Base-by-base conservation (phyloP, 768 basidiomycete species). In the Amanita thiersii region DNA sequence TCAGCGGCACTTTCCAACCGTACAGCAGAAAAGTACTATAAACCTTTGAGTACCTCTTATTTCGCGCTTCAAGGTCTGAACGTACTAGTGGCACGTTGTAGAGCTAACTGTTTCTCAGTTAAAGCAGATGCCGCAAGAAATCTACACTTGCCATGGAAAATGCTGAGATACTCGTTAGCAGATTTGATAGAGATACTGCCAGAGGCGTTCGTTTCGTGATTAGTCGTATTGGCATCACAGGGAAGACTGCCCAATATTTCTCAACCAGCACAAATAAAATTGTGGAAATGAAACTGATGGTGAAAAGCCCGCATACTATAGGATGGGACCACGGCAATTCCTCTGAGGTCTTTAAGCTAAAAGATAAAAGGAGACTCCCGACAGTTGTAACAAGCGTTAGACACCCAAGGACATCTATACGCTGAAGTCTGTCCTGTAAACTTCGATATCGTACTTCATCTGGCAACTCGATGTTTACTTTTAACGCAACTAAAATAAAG, bases 221-320 rank as follows among this genome's bases (percentile, higher is more conserved):
- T 43, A 93, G 63, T 39, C 75, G 75, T 48, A 96, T 62, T 36
- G 94, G 94, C 80, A 99, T 84, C 39, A 97, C 84, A 11, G 96
- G 96, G 57, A 84, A 86, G 3, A 75, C 70, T 2, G 87, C 79
- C 67, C 75, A 79, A 49, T 73, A 69, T 43, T 79, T 78, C 62
- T 99, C 94, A 18, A 88, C 86, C 34, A 77, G 56, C 21, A 93
- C 56, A 58, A 99, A 98, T 2, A 68, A 52, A 4, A 65, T 49
- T 7, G 69, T 66, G 39, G 69, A 81, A 15, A 82, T 46, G 36
- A 59, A 59, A 50, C 87, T 83, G 30, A 64, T 55, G 40, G 67
- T 44, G 33, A 96, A 62, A 32, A 91, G 68, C 10, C 76, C 78
- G 55, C 66, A 74, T 41, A 98, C 78, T 21, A 78, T 55, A 4